Evolutionary conservation across 345 rosid species (phyloP).

Genomic region (Citrus trifoliata): DNA sequence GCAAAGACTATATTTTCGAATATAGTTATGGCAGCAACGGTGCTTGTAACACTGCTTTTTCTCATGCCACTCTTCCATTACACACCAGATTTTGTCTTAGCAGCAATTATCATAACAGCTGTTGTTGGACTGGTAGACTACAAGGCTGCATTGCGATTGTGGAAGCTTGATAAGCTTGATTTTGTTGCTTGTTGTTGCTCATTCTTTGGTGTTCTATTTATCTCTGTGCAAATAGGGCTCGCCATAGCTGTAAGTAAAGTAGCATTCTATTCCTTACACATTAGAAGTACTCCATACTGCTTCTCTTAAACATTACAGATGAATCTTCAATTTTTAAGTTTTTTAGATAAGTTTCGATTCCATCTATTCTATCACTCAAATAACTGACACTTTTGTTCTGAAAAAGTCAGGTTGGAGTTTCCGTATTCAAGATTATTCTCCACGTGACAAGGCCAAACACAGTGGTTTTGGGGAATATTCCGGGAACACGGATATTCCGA

Average conservation of each 20-base stretch:
- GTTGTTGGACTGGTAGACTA: slow-evolving; percentile 37
- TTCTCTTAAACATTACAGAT: too few species aligned
- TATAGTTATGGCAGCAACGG: slow-evolving; percentile 36
- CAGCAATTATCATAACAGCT: slow-evolving; percentile 41
- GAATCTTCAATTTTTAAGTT: too few species aligned
- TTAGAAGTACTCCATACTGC: not conserved
- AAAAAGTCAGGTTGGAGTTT: slow-evolving; percentile 20
- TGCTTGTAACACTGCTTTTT: slow-evolving; percentile 36
- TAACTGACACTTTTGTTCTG: not conserved
- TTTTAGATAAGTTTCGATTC: too few species aligned
- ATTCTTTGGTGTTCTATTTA: slow-evolving; percentile 40
- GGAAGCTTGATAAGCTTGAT: slow-evolving; percentile 50
- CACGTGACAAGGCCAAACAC: slow-evolving; percentile 24
- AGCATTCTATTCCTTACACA: not conserved
- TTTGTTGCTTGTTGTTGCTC: slow-evolving; percentile 34
- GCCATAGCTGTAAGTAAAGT: slow-evolving; percentile 30
- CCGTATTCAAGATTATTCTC: slow-evolving; percentile 21
- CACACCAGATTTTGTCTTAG: slow-evolving; percentile 32
- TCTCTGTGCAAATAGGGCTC: slow-evolving; percentile 39
- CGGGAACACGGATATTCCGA: slow-evolving; percentile 17
- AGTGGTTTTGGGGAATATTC: slow-evolving; percentile 19
- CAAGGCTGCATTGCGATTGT: slow-evolving; percentile 24
- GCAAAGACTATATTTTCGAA: slow-evolving; percentile 36
- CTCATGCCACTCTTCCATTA: slow-evolving; percentile 40
- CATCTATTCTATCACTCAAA: too few species aligned